Conservation (phyloP, 2,329 filamentous ascomycete genomes). For the Moelleriella libera region DNA sequence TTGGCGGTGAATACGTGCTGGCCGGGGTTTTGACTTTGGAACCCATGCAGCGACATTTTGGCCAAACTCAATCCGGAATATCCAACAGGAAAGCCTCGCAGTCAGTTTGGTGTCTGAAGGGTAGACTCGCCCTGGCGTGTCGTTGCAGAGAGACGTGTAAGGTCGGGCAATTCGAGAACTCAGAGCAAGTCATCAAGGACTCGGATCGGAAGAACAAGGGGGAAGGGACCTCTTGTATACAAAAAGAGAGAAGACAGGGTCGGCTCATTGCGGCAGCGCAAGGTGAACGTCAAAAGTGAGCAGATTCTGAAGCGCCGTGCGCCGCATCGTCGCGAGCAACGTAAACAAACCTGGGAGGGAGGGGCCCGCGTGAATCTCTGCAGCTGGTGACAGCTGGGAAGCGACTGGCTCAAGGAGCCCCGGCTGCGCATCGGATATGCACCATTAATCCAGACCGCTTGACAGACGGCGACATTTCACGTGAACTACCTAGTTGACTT, state of each 20-base stretch:
- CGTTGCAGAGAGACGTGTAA: too few species aligned
- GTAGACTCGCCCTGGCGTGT: too few species aligned
- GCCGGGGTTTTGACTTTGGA: background rate
- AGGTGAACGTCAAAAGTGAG: background rate
- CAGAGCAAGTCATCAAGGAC: too few species aligned
- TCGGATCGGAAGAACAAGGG: too few species aligned
- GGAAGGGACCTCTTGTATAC: too few species aligned
- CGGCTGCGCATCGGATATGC: background rate
- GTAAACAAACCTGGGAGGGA: background rate
- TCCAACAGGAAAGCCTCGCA: too few species aligned
- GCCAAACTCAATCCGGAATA: background rate
- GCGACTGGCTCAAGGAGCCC: background rate
- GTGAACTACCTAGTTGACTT: background rate
- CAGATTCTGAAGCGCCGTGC: background rate
- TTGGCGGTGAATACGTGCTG: conserved; percentile 3
- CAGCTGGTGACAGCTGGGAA: background rate
- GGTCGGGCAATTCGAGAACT: too few species aligned
- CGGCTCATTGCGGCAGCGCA: background rate
- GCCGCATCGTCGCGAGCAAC: background rate
- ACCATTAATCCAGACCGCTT: background rate
- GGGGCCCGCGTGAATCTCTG: background rate
- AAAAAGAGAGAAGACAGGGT: too few species aligned
- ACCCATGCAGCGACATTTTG: background rate
- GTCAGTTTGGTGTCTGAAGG: too few species aligned
- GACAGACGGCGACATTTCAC: background rate